Base-by-base conservation (phyloP, 805 yeast genomes). In the Metschnikowia lunata region DNA sequence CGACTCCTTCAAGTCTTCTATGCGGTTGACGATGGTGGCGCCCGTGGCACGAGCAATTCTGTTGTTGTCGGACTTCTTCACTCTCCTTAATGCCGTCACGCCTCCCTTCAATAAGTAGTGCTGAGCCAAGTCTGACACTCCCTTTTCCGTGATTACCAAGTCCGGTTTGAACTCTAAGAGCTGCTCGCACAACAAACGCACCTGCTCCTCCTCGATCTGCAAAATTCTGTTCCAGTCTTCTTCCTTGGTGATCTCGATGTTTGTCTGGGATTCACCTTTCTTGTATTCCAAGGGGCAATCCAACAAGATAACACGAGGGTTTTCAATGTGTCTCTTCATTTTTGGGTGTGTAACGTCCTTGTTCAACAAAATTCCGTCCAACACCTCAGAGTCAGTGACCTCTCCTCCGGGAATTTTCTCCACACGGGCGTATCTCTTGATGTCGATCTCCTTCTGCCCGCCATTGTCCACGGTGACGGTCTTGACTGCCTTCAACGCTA, bases 371-470 rank as follows among this genome's bases (percentile, higher is more conserved):
- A 91, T 85, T 51, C 99, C 99, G 59, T 86, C 90, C 59, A 93
- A 74, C 12, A 93, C 97, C 51, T 75, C 75, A 37, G 90, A 82
- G 57, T 91, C 96, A 55, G 88, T 83, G 51, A 93, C 88, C 54
- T 93, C 99, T 34, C 97, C 99, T 60, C 99, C 99, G 36, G 99
- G 96, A 48, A 93, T 85, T 72, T 93, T 93, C 69, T 93, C 99
- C 47, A 93, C 80, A 54, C 97, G 81, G 18, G 85, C 91, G 62
- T 88, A 93, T 66, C 98, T 79, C 74, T 93, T 93, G 61, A 82
- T 80, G 65, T 93, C 99, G 54, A 93, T 86, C 64, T 91, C 97
- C 63, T 79, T 82, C 57, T 79, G 79, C 46, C 78, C 81, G 31
- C 78, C 78, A 32, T 71, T 59, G 48, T 82, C 79, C 35, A 82